Percentiles rank a stretch among this genome's conserved stretches.
These are phyloP conservation scores for Podila clonocystis DNA, from an alignment of 192 early-diverging fungal species.

Conservation along the genomic window DNA sequence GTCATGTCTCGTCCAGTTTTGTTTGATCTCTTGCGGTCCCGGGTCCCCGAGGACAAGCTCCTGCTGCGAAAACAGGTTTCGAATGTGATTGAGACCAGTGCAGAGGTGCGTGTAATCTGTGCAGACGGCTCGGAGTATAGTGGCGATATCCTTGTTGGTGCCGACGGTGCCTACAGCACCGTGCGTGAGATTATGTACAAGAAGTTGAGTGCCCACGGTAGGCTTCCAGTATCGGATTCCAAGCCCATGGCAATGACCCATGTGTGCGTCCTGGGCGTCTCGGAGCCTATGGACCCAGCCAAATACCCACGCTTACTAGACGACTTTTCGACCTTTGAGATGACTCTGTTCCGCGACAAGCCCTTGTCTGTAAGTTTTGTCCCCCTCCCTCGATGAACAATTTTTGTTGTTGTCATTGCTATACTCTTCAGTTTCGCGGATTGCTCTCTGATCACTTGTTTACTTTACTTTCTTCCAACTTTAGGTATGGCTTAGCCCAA, in stretches of 20 bases:
- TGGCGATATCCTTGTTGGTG: constrained; percentile 31
- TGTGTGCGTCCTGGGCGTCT: constrained; percentile 26
- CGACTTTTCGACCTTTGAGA: constrained; percentile 23
- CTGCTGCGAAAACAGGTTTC: constrained; percentile 18
- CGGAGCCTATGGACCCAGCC: constrained; percentile 8
- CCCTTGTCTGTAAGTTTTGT: constrained; percentile 13
- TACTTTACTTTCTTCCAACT: neutral
- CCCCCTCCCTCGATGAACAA: too few relatives aligned
- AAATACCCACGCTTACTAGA: constrained; percentile 5
- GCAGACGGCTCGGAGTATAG: constrained; percentile 21
- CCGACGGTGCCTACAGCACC: constrained; percentile 33
- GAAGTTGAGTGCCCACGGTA: neutral
- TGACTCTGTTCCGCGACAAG: constrained; percentile 7
- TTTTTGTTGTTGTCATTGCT: too few relatives aligned
- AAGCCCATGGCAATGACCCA: constrained; percentile 15
- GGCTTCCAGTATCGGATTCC: constrained; percentile 8
- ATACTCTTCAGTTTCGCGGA: neutral
- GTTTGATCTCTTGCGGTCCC: constrained; percentile 21
- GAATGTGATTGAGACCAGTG: constrained; percentile 4
- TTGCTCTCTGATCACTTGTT: too few relatives aligned
- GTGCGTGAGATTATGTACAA: constrained; percentile 24
- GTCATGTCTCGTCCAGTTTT: constrained; percentile 35
- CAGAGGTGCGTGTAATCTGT: constrained; percentile 12
- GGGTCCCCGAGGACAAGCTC: constrained; percentile 13
- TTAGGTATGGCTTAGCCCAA: constrained; percentile 26